A percentile compares a stretch with the other conserved stretches of the same genome.
Evolutionary conservation across 1,139 yeast genomes (phyloP).

Genomic region (Geotrichum candidum): DNA sequence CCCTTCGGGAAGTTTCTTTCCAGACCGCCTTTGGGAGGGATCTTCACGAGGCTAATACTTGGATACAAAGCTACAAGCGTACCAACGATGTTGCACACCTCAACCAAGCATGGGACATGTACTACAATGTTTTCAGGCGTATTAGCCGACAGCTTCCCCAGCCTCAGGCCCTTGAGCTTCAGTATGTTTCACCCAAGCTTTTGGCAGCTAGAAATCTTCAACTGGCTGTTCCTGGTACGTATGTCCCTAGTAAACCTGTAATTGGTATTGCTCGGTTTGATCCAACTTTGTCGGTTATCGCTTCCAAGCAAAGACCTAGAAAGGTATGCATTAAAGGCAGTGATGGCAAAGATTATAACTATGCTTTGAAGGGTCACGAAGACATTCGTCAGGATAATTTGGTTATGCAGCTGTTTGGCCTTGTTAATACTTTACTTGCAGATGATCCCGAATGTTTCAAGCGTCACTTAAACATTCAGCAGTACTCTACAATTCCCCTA

Average conservation of each 20-base stretch:
- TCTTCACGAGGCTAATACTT: constrained; percentile 84
- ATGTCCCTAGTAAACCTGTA: constrained; percentile 76
- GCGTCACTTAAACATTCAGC: constrained; percentile 88
- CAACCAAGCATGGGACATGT: constrained; percentile 97
- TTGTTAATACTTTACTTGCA: constrained; percentile 81
- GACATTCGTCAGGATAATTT: constrained; percentile 96
- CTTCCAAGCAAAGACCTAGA: constrained; percentile 95
- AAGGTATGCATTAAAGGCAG: constrained; percentile 72
- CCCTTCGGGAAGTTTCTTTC: constrained; percentile 88
- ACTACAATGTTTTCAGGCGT: constrained; percentile 86
- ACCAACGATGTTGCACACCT: constrained; percentile 82
- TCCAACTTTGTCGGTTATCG: constrained; percentile 78
- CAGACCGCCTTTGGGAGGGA: constrained; percentile 93
- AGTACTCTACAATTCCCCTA: constrained; percentile 86
- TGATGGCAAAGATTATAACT: constrained; percentile 86
- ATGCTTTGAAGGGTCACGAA: constrained; percentile 87
- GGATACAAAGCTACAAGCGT: constrained; percentile 81
- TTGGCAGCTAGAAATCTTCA: constrained; percentile 74
- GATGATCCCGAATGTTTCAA: constrained; percentile 95
- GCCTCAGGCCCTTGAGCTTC: constrained; percentile 76
- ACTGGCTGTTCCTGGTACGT: constrained; percentile 91
- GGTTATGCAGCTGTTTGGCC: constrained; percentile 95
- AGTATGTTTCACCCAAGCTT: constrained; percentile 87
- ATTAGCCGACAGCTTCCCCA: constrained; percentile 87
- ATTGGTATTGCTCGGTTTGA: constrained; percentile 70